Evolutionary conservation across 257 asterid species (phyloP).

Genomic region (Gentiana dahurica): DNA sequence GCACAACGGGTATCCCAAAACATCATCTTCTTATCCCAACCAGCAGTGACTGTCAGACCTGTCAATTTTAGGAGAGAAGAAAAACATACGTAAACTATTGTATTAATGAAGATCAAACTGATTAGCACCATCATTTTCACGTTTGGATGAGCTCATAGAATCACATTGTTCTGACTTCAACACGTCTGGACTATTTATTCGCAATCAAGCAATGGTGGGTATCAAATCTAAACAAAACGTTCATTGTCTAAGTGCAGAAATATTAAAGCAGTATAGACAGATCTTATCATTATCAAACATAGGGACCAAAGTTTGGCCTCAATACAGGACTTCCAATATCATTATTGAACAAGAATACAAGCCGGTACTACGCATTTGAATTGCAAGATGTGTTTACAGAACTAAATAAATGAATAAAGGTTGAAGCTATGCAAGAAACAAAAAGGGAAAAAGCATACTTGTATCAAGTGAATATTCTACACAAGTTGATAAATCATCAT

Average conservation of each 20-base stretch:
- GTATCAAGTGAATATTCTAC: constrained; percentile 64
- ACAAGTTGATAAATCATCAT: constrained; percentile 66
- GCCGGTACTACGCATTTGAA: no score
- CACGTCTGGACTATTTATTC: background rate
- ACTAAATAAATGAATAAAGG: background rate
- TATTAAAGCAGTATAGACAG: no score
- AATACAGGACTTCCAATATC: no score
- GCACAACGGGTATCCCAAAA: constrained; percentile 73
- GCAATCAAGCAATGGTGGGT: background rate
- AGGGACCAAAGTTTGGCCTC: no score
- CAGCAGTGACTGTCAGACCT: constrained; percentile 62
- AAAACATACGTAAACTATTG: background rate
- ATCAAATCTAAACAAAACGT: background rate
- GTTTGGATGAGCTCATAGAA: background rate
- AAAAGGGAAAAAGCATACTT: constrained; percentile 30
- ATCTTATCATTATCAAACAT: no score
- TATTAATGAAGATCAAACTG: background rate
- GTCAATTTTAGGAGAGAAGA: constrained; percentile 3
- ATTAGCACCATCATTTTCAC: background rate
- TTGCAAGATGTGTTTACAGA: background rate
- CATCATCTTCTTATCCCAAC: constrained; percentile 73
- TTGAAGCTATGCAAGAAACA: background rate
- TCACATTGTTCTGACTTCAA: background rate
- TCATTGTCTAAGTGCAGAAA: no score
- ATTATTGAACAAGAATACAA: no score